phyloP scores from a whole-genome alignment of 306 rosid species.

The Crotalaria pallida region DNA sequence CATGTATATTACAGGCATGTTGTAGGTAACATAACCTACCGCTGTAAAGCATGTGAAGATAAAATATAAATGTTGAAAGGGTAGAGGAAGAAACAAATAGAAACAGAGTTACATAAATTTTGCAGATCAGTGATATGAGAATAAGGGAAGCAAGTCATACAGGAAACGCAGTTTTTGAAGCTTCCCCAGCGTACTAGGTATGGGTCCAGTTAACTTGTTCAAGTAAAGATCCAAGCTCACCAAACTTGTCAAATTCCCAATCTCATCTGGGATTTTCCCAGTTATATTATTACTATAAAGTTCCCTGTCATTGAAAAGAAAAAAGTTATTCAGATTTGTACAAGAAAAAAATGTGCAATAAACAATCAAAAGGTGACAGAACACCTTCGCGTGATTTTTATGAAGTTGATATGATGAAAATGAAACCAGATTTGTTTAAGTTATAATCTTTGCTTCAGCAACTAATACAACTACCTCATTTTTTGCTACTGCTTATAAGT shows the following conservation, averaged over 20 bases:
- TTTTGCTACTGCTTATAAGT: too few species aligned
- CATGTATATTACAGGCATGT: not conserved
- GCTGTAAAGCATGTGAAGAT: not conserved
- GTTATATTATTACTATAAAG: slow-evolving; percentile 67
- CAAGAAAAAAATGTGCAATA: slow-evolving; percentile 4
- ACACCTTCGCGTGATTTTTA: not conserved
- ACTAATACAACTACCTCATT: not conserved
- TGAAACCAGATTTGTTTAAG: not conserved
- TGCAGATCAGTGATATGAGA: slow-evolving; percentile 22
- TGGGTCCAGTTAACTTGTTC: slow-evolving; percentile 47
- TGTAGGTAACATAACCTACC: slow-evolving; percentile 3
- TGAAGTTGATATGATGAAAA: slow-evolving; percentile 2
- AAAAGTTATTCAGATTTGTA: not conserved
- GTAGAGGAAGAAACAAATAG: slow-evolving; percentile 5
- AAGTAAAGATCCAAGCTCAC: slow-evolving; percentile 94
- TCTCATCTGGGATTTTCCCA: slow-evolving; percentile 70
- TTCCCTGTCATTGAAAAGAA: slow-evolving; percentile 54
- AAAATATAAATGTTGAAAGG: not conserved
- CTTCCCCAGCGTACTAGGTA: slow-evolving; percentile 51
- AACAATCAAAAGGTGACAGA: not conserved
- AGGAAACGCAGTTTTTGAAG: slow-evolving; percentile 70
- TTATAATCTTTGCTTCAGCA: not conserved
- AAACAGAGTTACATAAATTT: not conserved
- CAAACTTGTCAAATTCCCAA: slow-evolving; percentile 67
- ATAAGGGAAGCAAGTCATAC: slow-evolving; percentile 51